Evolutionary conservation across 495 filamentous ascomycete genomes (phyloP).

Genomic region (Ramalina intermedia): DNA sequence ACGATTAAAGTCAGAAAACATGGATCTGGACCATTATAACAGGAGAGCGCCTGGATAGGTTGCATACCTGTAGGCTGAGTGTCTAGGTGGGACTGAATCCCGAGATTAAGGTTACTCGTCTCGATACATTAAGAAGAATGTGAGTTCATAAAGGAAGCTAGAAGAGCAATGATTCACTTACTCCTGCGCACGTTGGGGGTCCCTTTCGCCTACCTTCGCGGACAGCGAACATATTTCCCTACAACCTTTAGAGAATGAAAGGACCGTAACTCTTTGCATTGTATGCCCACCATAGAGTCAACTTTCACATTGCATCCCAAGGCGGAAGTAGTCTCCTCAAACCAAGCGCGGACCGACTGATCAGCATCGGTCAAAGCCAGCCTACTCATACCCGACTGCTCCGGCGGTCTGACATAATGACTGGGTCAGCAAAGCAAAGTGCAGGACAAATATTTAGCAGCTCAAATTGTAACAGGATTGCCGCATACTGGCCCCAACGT

Average conservation of each 20-base stretch:
- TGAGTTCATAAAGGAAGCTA: no score
- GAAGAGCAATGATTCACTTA: no score
- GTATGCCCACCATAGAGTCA: constrained; percentile 38
- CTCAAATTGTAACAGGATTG: constrained; percentile 6
- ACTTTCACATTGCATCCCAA: constrained; percentile 48
- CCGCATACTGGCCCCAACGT: constrained; percentile 46
- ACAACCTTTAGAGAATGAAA: constrained; percentile 11
- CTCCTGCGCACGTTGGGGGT: constrained; percentile 51
- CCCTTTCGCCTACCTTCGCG: constrained; percentile 40
- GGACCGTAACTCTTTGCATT: background rate
- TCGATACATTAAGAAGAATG: no score
- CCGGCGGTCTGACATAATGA: constrained; percentile 31
- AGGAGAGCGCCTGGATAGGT: no score
- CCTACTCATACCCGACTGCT: constrained; percentile 47
- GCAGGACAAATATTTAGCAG: constrained; percentile 2
- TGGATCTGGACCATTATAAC: no score
- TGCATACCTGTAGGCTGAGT: constrained; percentile 32
- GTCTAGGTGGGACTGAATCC: constrained; percentile 45
- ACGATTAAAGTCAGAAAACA: no score
- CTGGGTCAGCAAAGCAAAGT: background rate
- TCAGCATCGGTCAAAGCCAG: constrained; percentile 58
- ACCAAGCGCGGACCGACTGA: constrained; percentile 61
- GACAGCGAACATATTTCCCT: constrained; percentile 62
- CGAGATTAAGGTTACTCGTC: no score
- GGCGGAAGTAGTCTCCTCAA: constrained; percentile 46